Percentiles rank a stretch among this genome's conserved stretches.
These are phyloP conservation scores for Trichoderma harzianum DNA, from an alignment of 2,329 filamentous ascomycete species.

Conservation along the genomic window DNA sequence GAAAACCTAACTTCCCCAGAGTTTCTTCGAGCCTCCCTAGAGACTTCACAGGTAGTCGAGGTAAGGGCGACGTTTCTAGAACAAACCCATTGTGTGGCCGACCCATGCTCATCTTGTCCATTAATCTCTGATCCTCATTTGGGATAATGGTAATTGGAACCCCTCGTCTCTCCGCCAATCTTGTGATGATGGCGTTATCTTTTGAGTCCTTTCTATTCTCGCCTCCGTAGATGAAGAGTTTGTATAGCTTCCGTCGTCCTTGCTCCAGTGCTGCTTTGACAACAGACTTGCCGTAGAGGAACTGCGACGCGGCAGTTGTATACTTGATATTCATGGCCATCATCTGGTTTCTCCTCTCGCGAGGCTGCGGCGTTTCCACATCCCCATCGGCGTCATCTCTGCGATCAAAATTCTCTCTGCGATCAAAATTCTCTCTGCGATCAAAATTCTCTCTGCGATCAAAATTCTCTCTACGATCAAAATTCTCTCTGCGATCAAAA, in stretches of 20 bases:
- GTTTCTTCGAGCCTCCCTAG: slow-evolving; percentile 50
- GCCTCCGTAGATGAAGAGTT: slow-evolving; percentile 71
- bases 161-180: slow-evolving; percentile 45
- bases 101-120: slow-evolving; percentile 79
- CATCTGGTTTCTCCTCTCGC: slow-evolving; percentile 30
- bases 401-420: neutral
- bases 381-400: neutral
- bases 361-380: slow-evolving; percentile 4
- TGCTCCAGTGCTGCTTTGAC: slow-evolving; percentile 73
- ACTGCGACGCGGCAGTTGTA: slow-evolving; percentile 84
- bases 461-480: neutral
- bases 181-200: slow-evolving; percentile 43
- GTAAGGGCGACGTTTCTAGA: slow-evolving; percentile 81
- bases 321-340: slow-evolving; percentile 47
- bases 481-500: neutral
- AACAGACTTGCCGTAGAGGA: slow-evolving; percentile 80
- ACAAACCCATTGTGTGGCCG: slow-evolving; percentile 89
- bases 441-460: neutral
- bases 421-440: neutral
- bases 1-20: slow-evolving; percentile 49
- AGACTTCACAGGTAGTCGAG: slow-evolving; percentile 62
- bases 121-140: slow-evolving; percentile 60
- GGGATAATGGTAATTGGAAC: slow-evolving; percentile 57
- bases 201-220: slow-evolving; percentile 50
- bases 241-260: slow-evolving; percentile 71